Evolutionary conservation across 1,284 basidiomycete species (phyloP).

Genomic region (Dichomitus squalens): DNA sequence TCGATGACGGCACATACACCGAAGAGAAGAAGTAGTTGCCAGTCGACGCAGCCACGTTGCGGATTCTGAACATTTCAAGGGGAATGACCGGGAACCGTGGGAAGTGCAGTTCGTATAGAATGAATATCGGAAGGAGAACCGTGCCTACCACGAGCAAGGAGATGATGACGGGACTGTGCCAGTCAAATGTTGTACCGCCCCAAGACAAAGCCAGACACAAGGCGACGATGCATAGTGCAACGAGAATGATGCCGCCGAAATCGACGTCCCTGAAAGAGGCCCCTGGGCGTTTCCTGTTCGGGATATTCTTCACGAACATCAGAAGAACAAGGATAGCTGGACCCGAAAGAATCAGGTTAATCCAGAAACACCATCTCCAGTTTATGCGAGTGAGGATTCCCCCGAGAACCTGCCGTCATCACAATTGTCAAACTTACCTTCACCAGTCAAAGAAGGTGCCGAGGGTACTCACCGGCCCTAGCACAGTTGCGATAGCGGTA

Average conservation of each 20-base stretch:
- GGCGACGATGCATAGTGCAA: conserved; percentile 3
- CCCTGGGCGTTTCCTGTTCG: conserved; percentile 10
- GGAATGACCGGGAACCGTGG: conserved; percentile 15
- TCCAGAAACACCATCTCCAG: conserved; percentile 20
- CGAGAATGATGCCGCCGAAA: conserved; percentile 13
- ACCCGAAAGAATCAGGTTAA: conserved; percentile 11
- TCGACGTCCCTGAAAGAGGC: conserved; percentile 14
- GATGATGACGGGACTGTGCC: conserved; percentile 9
- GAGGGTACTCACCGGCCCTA: conserved; percentile 8
- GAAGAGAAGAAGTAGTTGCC: conserved; percentile 17
- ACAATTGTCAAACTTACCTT: background rate
- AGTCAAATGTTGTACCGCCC: conserved; percentile 12
- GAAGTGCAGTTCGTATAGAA: conserved; percentile 9
- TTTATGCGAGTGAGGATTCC: conserved; percentile 3
- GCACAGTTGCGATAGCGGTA: conserved; percentile 12
- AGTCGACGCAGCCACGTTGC: conserved; percentile 14
- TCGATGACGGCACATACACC: background rate
- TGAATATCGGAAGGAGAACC: conserved; percentile 6
- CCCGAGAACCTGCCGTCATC: conserved; percentile 3
- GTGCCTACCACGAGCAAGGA: conserved; percentile 8
- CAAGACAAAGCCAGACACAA: conserved; percentile 10
- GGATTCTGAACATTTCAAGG: conserved; percentile 13
- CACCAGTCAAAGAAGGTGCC: background rate
- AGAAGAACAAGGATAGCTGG: conserved; percentile 11
- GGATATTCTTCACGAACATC: conserved; percentile 11